phyloP scores from a whole-genome alignment of 805 yeast genomes.

The Wickerhamiella kurtzmanii region DNA sequence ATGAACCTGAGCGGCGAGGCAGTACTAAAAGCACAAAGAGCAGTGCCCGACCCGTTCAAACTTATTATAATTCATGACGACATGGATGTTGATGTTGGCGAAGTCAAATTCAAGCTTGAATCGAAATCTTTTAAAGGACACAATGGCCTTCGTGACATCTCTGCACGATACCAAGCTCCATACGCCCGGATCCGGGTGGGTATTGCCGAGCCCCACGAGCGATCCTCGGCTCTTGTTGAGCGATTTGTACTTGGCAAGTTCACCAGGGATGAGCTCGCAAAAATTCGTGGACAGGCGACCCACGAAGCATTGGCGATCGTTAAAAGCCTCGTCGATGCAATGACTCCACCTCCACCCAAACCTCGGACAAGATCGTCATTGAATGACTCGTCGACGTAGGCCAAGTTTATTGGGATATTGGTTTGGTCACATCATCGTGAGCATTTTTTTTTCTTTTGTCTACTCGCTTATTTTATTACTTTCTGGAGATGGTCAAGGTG shows the following conservation, averaged over 20 bases:
- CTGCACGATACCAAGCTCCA: conserved; percentile 26
- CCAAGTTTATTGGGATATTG: too few relatives aligned
- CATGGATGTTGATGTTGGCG: conserved; percentile 51
- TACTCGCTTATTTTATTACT: too few relatives aligned
- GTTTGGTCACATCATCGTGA: too few relatives aligned
- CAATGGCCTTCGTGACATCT: conserved; percentile 63
- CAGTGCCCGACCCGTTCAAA: conserved; percentile 9
- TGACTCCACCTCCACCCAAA: background rate
- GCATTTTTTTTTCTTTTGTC: too few relatives aligned
- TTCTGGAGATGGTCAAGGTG: too few relatives aligned
- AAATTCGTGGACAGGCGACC: background rate
- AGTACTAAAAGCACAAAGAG: conserved; percentile 25
- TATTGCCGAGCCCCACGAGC: conserved; percentile 49
- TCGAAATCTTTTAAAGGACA: conserved; percentile 66
- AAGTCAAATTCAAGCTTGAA: conserved; percentile 45
- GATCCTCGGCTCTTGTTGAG: conserved; percentile 36
- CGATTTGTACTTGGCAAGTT: conserved; percentile 49
- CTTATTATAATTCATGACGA: conserved; percentile 69
- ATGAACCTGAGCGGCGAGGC: conserved; percentile 67
- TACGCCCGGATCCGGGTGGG: conserved; percentile 66
- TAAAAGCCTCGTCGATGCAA: background rate
- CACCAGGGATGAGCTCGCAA: conserved; percentile 31
- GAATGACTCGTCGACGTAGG: too few relatives aligned
- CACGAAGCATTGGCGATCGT: background rate
- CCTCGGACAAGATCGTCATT: too few relatives aligned